phyloP scores from a whole-genome alignment of 1,284 basidiomycete species.

The Anthracocystis panici-leucophaei region DNA sequence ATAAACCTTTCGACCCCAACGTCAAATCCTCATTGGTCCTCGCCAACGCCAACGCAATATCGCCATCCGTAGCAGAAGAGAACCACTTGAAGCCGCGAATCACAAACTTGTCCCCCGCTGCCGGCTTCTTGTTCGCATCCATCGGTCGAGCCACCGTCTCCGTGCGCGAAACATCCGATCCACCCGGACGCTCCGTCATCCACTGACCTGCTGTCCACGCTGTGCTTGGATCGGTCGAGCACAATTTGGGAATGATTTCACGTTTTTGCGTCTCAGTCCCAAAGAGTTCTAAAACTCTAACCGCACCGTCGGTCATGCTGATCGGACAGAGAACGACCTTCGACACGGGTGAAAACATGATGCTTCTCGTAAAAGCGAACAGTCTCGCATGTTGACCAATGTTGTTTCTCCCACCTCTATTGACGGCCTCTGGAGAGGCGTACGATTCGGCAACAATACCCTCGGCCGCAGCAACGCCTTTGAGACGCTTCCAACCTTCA shows the following conservation, averaged over 20 bases:
- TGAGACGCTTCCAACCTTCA: constrained; percentile 57
- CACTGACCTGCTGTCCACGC: constrained; percentile 84
- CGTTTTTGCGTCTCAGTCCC: constrained; percentile 76
- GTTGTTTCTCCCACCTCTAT: constrained; percentile 31
- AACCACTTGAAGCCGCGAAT: constrained; percentile 74
- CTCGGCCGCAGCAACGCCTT: constrained; percentile 27
- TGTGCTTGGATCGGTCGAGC: constrained; percentile 75
- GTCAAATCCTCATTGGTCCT: constrained; percentile 72
- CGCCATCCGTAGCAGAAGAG: constrained; percentile 82
- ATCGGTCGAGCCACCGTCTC: constrained; percentile 76
- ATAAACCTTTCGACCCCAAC: constrained; percentile 73
- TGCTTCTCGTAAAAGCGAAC: constrained; percentile 35
- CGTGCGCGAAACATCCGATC: constrained; percentile 80
- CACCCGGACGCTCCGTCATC: constrained; percentile 76
- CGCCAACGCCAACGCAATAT: constrained; percentile 79
- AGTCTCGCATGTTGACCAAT: constrained; percentile 39
- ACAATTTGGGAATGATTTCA: constrained; percentile 73
- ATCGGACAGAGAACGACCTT: constrained; percentile 68
- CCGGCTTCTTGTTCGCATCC: constrained; percentile 69
- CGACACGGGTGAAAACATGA: constrained; percentile 47
- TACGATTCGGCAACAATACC: constrained; percentile 55
- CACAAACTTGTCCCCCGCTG: constrained; percentile 47
- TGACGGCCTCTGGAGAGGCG: constrained; percentile 9
- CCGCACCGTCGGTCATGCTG: constrained; percentile 82
- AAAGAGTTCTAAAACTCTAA: constrained; percentile 78